These are phyloP conservation scores for Ganoderma boninense DNA, from an alignment of 1,284 basidiomycete species.

Conservation along the genomic window DNA sequence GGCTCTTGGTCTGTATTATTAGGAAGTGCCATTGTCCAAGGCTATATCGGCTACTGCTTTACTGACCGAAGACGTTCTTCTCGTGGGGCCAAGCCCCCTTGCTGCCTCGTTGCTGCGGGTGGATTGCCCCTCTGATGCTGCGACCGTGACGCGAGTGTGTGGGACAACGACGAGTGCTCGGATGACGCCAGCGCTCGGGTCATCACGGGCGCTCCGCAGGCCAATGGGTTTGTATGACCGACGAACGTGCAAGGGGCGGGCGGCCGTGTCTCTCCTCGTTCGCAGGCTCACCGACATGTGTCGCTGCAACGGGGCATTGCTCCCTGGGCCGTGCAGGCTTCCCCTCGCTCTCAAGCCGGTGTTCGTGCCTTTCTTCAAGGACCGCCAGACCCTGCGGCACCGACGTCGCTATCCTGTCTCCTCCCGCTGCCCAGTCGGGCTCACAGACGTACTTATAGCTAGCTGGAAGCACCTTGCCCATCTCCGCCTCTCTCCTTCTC, in stretches of 20 bases:
- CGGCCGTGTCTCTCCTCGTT: neutral
- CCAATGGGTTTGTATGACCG: conserved; percentile 18
- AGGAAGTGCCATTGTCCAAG: neutral
- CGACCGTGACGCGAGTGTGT: neutral
- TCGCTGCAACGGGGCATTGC: conserved; percentile 4
- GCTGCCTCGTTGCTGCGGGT: neutral
- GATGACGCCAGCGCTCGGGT: neutral
- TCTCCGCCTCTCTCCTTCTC: neutral
- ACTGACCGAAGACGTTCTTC: neutral
- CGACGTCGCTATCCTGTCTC: neutral
- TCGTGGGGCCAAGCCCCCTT: neutral
- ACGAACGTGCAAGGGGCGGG: conserved; percentile 33
- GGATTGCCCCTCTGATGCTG: neutral
- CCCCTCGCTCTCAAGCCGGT: neutral
- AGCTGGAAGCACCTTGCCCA: neutral
- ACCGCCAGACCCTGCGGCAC: neutral
- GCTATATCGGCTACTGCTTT: neutral
- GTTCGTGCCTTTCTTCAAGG: conserved; percentile 1
- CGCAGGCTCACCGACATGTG: neutral
- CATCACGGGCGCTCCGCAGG: neutral
- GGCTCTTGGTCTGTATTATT: conserved; percentile 8
- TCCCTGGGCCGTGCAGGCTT: neutral
- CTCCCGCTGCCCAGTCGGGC: neutral
- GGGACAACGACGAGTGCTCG: neutral
- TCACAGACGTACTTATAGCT: neutral